Evolutionary conservation across 1,139 yeast species (phyloP), one percentile per base, ranked within the genome.

Genomic region (Magnusiomyces fungicola): DNA sequence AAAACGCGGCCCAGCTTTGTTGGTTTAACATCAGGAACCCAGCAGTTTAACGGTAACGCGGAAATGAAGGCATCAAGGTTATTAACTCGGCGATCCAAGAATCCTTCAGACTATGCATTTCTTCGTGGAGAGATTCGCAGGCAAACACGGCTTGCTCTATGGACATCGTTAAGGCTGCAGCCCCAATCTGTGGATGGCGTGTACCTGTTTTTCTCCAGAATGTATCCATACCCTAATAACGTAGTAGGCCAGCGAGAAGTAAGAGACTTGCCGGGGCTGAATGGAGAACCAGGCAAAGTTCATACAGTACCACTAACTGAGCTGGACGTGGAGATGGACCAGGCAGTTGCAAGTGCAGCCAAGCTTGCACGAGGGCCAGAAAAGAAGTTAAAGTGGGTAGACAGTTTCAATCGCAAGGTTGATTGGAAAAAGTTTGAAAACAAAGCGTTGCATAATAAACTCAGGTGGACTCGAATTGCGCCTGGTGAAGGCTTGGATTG

Each of bases 1-100:
- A 78, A 77, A 55, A 69, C 79, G 3, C 68, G 69, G 37, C 83
- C 83, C 0, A 74, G 78, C 0, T 41, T 78, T 2, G 54, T 57
- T 9, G 53, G 62, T 12, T 39, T 58, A 5, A 62, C 53, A 30
- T 41, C 50, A 10, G 40, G 46, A 1, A 66, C 67, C 14, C 53
- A 48, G 5, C 60, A 54, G 39, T 58, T 51, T 48, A 66, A 66
- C 47, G 69, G 69, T 2, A 45, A 38, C 25, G 38, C 45, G 47
- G 51, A 43, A 25, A 51, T 27, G 38, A 29, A 12, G 34, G 29
- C 33, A 3, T 21, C 22, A 12, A 22, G 32, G 36, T 37, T 41
- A 14, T 36, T 25, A 19, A 19, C 10, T 7, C 33, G 42, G 23
- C 55, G 63, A 27, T 60, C 66, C 3, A 62, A 59, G 29, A 64